These are phyloP conservation scores for Manihot esculenta DNA, from an alignment of 441 rosid species.

Conservation along the genomic window DNA sequence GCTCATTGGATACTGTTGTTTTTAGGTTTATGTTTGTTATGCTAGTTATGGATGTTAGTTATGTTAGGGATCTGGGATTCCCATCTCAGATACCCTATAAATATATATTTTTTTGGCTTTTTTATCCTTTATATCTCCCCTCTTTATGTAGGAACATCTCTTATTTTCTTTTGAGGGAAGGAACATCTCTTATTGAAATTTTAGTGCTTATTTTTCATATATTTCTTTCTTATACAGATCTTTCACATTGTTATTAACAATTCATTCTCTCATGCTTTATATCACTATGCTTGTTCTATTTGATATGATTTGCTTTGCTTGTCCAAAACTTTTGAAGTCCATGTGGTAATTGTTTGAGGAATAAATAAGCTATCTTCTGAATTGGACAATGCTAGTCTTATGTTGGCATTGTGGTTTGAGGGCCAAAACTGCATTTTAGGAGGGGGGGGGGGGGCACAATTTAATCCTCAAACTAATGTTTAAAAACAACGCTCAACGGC, in stretches of 20 bases:
- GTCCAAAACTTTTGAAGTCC: conserved; percentile 15
- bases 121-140: conserved; percentile 10
- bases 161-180: conserved; percentile 36
- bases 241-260: neutral
- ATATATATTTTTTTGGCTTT: conserved; percentile 20
- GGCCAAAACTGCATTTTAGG: too few relatives aligned
- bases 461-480: too few relatives aligned
- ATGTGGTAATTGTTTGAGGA: neutral
- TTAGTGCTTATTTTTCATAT: conserved; percentile 37
- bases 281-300: conserved; percentile 27
- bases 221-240: conserved; percentile 21
- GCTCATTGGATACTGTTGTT: conserved; percentile 32
- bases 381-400: conserved; percentile 34
- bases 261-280: conserved; percentile 31
- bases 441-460: too few relatives aligned
- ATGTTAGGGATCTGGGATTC: conserved; percentile 31
- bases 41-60: conserved; percentile 32
- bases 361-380: neutral
- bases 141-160: conserved; percentile 37
- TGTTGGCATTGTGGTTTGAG: too few relatives aligned
- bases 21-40: conserved; percentile 26
- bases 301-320: conserved; percentile 28
- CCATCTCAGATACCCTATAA: conserved; percentile 33
- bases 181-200: conserved; percentile 30
- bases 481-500: too few relatives aligned